Percentiles rank a stretch among this genome's conserved stretches.
phyloP scores from a whole-genome alignment of 495 filamentous ascomycete species.

The Lasiosphaeris hirsuta region DNA sequence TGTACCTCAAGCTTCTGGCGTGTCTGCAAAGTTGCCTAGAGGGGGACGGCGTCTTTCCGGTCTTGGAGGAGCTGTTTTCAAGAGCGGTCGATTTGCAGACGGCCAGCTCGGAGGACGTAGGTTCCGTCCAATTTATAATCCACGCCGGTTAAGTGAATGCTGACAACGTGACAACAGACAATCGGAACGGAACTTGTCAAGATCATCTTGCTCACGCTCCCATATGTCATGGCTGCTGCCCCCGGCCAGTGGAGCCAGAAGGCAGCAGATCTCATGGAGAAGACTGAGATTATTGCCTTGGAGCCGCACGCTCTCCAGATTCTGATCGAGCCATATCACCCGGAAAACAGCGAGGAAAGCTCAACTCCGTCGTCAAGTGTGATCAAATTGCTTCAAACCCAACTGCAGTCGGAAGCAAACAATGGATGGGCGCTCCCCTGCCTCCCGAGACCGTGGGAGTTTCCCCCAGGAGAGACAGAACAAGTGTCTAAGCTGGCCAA shows the following conservation, averaged over 20 bases:
- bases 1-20: conserved; percentile 80
- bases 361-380: conserved; percentile 52
- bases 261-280: conserved; percentile 75
- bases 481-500: conserved; percentile 53
- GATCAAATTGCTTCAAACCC: conserved; percentile 80
- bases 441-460: conserved; percentile 80
- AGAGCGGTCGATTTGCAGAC: conserved; percentile 86
- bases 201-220: conserved; percentile 88
- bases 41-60: conserved; percentile 78
- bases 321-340: conserved; percentile 77
- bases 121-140: conserved; percentile 25
- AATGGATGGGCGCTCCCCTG: conserved; percentile 72
- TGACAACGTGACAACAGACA: conserved; percentile 44
- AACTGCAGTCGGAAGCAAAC: conserved; percentile 69
- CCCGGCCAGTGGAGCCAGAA: conserved; percentile 60
- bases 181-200: conserved; percentile 90
- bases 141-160: not conserved
- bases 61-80: conserved; percentile 80
- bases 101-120: conserved; percentile 82
- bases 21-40: conserved; percentile 76
- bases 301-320: conserved; percentile 78
- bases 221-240: conserved; percentile 79
- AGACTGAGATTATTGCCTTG: conserved; percentile 86
- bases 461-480: conserved; percentile 48
- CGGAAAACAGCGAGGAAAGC: conserved; percentile 42